Evolutionary conservation across 2,329 filamentous ascomycete genomes (phyloP), one percentile per base, ranked within the genome.

Genomic region (Exophiala spinifera): DNA sequence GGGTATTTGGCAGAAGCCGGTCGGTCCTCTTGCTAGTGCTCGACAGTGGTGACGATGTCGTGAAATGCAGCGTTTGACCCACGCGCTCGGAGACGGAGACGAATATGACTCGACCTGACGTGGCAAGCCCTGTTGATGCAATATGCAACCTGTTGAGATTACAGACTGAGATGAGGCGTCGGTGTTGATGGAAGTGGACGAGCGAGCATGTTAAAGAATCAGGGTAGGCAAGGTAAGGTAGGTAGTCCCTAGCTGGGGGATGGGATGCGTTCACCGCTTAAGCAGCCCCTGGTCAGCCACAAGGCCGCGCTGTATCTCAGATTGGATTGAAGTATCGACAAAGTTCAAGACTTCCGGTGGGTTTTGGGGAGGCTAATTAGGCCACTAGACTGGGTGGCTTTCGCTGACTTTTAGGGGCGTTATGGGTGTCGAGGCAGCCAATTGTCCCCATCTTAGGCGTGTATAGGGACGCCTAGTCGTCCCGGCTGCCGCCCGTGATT

Each of bases 231-330:
- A n/a, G n/a, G n/a, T n/a, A n/a, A n/a, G n/a, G n/a, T n/a, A n/a
- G n/a, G n/a, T n/a, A n/a, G n/a, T n/a, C n/a, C n/a, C n/a, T 10
- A 31, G 10, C 28, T 3, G 28, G 8, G 28, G 28, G 28, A 31
- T 19, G 44, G 48, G 40, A 19, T 25, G 20, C 15, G 45, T 55
- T 55, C 51, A 58, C 55, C 55, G 55, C 55, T 58, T 50, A 44
- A 51, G 47, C 45, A 44, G 40, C 36, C 36, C 36, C 36, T 39
- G 14, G 36, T 39, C 14, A 39, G 36, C 36, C 53, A 51, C 51
- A 53, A 49, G 48, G 53, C 49, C 15, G 13, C 36, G 51, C 51
- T 42, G 34, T 15, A 21, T n/a, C 13, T 44, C 14, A 43, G 40
- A 43, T 43, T 20, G 23, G 42, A 8, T 15, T 44, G 14, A 28